phyloP scores from a whole-genome alignment of 23 red algal genomes.

The Gracilariopsis chorda region DNA sequence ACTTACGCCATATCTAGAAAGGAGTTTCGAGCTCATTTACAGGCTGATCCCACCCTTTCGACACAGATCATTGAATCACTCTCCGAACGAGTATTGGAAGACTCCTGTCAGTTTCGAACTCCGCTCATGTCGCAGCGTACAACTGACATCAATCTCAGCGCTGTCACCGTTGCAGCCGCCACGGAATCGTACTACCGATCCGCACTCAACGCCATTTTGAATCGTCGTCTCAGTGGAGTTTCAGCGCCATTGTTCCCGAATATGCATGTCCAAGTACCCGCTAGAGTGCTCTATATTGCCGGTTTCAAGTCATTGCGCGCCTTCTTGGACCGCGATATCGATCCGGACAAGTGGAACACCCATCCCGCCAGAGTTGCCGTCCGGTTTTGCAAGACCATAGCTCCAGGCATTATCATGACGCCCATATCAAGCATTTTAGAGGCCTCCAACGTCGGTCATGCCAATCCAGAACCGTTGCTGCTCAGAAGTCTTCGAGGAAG shows the following conservation, averaged over 20 bases:
- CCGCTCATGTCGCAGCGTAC: constrained; percentile 50
- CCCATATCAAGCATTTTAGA: constrained; percentile 78
- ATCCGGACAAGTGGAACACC: not conserved
- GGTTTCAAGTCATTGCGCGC: constrained; percentile 74
- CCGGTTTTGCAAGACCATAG: constrained; percentile 51
- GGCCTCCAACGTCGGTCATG: constrained; percentile 64
- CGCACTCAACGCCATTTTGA: constrained; percentile 75
- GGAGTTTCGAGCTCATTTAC: constrained; percentile 28
- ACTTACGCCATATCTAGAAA: constrained; percentile 36
- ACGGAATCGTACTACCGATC: constrained; percentile 78
- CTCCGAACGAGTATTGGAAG: constrained; percentile 1
- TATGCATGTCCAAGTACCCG: constrained; percentile 87
- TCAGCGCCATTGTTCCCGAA: constrained; percentile 58
- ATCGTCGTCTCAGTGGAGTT: constrained; percentile 56
- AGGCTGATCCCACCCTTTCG: not conserved
- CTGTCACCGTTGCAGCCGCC: constrained; percentile 60
- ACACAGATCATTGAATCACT: constrained; percentile 55
- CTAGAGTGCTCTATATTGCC: constrained; percentile 64
- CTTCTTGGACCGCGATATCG: constrained; percentile 45
- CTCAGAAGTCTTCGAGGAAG: constrained; percentile 17
- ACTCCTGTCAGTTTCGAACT: constrained; percentile 41
- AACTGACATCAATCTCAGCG: constrained; percentile 54
- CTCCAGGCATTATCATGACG: constrained; percentile 70
- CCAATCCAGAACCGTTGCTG: constrained; percentile 37
- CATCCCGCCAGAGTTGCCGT: constrained; percentile 27